Percentiles rank a stretch among this genome's conserved stretches.
These are phyloP conservation scores for Fusarium torulosum DNA, from an alignment of 2,329 filamentous ascomycete genomes.

Conservation along the genomic window DNA sequence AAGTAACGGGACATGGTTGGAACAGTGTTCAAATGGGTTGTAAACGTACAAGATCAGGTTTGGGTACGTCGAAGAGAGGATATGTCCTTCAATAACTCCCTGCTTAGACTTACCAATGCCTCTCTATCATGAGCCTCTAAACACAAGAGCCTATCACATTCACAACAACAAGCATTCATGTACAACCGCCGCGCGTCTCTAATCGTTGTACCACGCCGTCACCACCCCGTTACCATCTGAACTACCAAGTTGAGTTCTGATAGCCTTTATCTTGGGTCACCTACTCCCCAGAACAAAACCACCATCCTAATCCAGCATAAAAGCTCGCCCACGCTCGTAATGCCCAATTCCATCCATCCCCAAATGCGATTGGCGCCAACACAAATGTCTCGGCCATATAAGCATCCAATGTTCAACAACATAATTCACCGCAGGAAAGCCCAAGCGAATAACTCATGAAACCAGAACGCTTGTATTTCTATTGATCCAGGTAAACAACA, in stretches of 20 bases:
- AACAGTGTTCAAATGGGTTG: background rate
- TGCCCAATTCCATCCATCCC: conserved; percentile 1
- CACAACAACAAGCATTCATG: background rate
- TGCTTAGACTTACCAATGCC: background rate
- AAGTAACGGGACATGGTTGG: too few species aligned
- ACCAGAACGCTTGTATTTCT: conserved; percentile 38
- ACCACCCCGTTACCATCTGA: background rate
- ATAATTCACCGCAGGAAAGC: conserved; percentile 21
- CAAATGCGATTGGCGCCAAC: conserved; percentile 25
- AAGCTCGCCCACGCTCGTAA: background rate
- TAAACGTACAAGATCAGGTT: background rate
- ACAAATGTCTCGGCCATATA: conserved; percentile 29
- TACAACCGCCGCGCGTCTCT: conserved; percentile 32
- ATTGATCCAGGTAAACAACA: conserved; percentile 16
- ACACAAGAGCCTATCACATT: too few species aligned
- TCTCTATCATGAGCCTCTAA: background rate
- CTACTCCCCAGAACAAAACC: background rate
- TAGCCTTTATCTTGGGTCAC: background rate
- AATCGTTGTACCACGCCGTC: conserved; percentile 17
- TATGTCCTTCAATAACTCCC: background rate
- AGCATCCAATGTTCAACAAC: background rate
- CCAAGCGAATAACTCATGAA: conserved; percentile 14
- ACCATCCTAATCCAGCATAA: background rate
- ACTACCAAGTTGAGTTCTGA: background rate
- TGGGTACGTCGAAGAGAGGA: background rate